Conservation (phyloP, 169 alveolate species). For the Eimeria necatrix region DNA sequence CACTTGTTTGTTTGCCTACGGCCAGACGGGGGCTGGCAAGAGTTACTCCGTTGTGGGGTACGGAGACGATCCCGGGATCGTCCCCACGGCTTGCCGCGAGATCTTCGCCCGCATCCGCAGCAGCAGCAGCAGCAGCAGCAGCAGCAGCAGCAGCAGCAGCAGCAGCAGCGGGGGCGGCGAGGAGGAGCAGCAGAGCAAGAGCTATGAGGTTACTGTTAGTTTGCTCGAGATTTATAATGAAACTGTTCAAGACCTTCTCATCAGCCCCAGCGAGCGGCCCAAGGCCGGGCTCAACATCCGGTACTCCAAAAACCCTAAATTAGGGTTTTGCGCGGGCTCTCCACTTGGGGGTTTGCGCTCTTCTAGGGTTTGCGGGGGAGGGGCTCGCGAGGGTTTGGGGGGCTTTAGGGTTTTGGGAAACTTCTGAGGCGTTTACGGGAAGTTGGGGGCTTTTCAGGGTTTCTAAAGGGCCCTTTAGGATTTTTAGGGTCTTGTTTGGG, state of each 20-base stretch:
- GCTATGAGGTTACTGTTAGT: slow-evolving; percentile 86
- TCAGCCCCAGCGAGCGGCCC: slow-evolving; percentile 88
- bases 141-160: too few species aligned
- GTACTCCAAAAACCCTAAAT: not conserved
- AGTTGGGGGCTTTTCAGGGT: too few species aligned
- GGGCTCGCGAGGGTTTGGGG: too few species aligned
- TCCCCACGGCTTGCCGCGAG: slow-evolving; percentile 93
- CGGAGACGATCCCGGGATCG: slow-evolving; percentile 93
- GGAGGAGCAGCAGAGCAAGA: slow-evolving; percentile 81
- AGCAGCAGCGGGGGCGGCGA: not conserved
- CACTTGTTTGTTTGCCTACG: slow-evolving; percentile 96
- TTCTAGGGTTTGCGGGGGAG: too few species aligned
- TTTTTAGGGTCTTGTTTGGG: too few species aligned
- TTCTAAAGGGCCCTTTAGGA: too few species aligned
- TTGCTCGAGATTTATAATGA: slow-evolving; percentile 95
- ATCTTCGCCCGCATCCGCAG: slow-evolving; percentile 88
- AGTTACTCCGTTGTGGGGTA: slow-evolving; percentile 96
- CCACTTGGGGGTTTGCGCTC: too few species aligned
- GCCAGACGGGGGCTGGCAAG: slow-evolving; percentile 94
- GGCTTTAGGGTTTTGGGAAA: too few species aligned
- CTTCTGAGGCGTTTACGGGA: too few species aligned
- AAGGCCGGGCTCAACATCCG: slow-evolving; percentile 86
- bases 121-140: not conserved
- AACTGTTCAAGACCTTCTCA: slow-evolving; percentile 91
- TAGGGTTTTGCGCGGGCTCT: too few species aligned